Percentiles rank a stretch among this genome's conserved stretches.
phyloP scores from a whole-genome alignment of 2,329 filamentous ascomycete genomes.

The Cordyceps fumosorosea region DNA sequence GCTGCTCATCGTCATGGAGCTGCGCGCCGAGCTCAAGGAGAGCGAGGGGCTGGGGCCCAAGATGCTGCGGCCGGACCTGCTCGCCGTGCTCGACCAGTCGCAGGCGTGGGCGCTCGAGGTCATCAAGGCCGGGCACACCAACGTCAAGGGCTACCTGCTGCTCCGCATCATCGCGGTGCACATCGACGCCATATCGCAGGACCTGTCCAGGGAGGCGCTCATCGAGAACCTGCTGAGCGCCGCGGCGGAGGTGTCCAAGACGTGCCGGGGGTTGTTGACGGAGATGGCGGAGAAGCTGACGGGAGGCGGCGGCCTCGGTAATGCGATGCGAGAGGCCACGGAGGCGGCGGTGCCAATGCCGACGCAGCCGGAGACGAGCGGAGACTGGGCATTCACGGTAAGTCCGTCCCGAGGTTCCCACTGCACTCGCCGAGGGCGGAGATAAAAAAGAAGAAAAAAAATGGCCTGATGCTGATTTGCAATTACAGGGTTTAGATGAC shows the following conservation, averaged over 20 bases:
- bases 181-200: conserved; percentile 33
- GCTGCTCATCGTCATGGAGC: conserved; percentile 34
- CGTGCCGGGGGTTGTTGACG: background rate
- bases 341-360: background rate
- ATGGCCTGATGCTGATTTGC: background rate
- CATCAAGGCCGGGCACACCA: conserved; percentile 46
- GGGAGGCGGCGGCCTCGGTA: no score
- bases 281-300: conserved; percentile 6
- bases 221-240: conserved; percentile 18
- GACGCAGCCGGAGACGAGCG: conserved; percentile 3
- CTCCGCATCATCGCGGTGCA: conserved; percentile 31
- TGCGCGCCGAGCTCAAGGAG: conserved; percentile 34
- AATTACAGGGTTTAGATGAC: background rate
- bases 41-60: conserved; percentile 31
- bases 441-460: background rate
- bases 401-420: background rate
- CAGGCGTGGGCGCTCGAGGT: conserved; percentile 32
- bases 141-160: conserved; percentile 46
- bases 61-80: conserved; percentile 33
- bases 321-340: background rate
- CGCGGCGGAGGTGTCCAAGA: background rate
- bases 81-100: conserved; percentile 35
- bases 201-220: conserved; percentile 28
- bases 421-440: background rate
- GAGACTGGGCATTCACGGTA: conserved; percentile 1